Evolutionary conservation across 139 green algal genomes (phyloP), one percentile per base, ranked within the genome.

Genomic region (Monoraphidium neglectum): DNA sequence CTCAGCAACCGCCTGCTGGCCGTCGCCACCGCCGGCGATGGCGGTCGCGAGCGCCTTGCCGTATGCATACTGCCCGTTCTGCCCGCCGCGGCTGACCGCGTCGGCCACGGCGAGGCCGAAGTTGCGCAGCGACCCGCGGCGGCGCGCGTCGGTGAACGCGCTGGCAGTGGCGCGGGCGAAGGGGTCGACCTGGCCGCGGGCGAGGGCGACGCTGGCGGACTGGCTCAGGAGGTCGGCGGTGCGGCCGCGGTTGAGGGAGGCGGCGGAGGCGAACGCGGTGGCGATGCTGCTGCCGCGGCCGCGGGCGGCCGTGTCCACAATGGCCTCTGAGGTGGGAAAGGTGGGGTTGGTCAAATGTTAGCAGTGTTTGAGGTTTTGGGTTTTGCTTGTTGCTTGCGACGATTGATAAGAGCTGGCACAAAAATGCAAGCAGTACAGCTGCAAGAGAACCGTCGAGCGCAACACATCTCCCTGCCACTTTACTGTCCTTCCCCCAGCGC

Each of bases 1-100:
- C 46, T 83, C 78, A 8, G 64, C 78, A 12, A 83, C 70, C 16
- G 64, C 78, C 37, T 37, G 54, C 59, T 79, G 49, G 21, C 53
- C 36, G 33, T 76, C 54, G 33, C 77, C 78, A 18, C 71, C 71
- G 38, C 36, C 10, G 36, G 77, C 62, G 40, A 77, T 40, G 15
- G 77, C 77, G 21, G 37, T 53, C 2, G 70, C 53, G 13, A 80
- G 70, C 15, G 75, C 75, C 37, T 69, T 18, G 33, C 75, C 75
- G 30, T 63, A 70, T 30, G 54, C 43, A 43, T 70, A 68, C 13
- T 47, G 51, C 1, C 53, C 40, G 2, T 32, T 1, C 4, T 53
- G 38, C 6, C 75, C 75, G 33, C 75, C 75, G 40, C 26, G 37
- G 30, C 53, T 38, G 26, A 80, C 57, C 0, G 75, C 65, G 18